These are phyloP conservation scores for Neotropicomus parvogracilis DNA, from an alignment of 1,284 basidiomycete species.

Conservation along the genomic window DNA sequence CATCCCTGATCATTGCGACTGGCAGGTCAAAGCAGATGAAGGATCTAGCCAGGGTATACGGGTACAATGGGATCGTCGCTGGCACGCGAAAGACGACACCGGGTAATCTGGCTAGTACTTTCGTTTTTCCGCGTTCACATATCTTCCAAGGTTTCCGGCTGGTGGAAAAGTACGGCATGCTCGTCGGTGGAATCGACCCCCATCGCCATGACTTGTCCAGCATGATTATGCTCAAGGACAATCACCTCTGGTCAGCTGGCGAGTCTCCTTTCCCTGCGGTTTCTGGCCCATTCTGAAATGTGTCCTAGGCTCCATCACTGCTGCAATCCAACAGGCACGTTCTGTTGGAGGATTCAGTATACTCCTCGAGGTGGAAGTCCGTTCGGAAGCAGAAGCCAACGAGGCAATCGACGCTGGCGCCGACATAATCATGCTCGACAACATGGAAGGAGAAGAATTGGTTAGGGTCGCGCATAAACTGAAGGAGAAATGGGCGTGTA, in stretches of 20 bases:
- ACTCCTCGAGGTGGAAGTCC: constrained; percentile 93
- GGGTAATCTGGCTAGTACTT: constrained; percentile 41
- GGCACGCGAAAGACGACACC: constrained; percentile 98
- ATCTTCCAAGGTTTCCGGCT: constrained; percentile 73
- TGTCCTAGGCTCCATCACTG: constrained; percentile 77
- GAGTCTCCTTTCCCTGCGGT: constrained; percentile 19
- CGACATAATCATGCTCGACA: constrained; percentile 98
- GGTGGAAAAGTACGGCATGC: constrained; percentile 99
- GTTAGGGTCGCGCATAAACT: constrained; percentile 64
- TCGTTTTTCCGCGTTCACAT: constrained; percentile 1
- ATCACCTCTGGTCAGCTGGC: constrained; percentile 98
- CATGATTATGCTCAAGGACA: constrained; percentile 99
- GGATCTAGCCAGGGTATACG: constrained; percentile 74
- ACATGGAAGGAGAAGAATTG: constrained; percentile 79
- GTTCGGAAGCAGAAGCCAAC: constrained; percentile 84
- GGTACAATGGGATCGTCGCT: constrained; percentile 88
- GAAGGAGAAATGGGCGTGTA: constrained; percentile 73
- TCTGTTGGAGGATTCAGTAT: constrained; percentile 90
- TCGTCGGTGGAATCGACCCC: constrained; percentile 94
- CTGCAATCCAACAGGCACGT: constrained; percentile 82
- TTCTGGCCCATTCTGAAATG: constrained; percentile 1
- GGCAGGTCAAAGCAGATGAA: constrained; percentile 76
- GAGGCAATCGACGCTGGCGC: constrained; percentile 96
- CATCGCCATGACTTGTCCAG: constrained; percentile 96
- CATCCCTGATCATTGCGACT: constrained; percentile 5